Evolutionary conservation across 192 early-diverging fungal species (phyloP).

Genomic region (Coemansia sp.): DNA sequence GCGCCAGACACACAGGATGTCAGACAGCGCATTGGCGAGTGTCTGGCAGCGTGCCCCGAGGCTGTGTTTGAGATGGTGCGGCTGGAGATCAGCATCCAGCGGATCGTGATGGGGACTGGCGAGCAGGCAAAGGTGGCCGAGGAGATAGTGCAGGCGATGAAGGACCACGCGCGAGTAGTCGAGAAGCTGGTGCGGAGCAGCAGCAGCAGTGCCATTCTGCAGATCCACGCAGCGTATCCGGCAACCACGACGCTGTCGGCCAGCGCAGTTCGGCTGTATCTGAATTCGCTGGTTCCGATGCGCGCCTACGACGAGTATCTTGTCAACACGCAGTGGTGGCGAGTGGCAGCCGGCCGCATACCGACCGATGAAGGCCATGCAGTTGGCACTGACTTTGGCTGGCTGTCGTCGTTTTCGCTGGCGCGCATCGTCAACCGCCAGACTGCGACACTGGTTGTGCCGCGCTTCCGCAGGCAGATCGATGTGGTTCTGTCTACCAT

Average conservation of each 20-base stretch:
- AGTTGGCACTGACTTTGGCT: constrained; percentile 28
- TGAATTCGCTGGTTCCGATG: constrained; percentile 55
- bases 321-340: constrained; percentile 56
- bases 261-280: constrained; percentile 54
- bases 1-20: constrained; percentile 29
- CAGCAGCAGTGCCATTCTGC: constrained; percentile 1
- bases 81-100: constrained; percentile 53
- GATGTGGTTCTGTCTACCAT: constrained; percentile 43
- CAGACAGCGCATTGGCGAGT: constrained; percentile 40
- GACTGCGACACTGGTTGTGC: constrained; percentile 37
- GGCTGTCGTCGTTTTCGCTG: constrained; percentile 49
- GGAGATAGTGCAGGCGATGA: constrained; percentile 36
- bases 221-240: constrained; percentile 42
- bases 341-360: constrained; percentile 3
- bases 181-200: constrained; percentile 15
- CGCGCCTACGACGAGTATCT: constrained; percentile 54
- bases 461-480: constrained; percentile 48
- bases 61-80: constrained; percentile 54
- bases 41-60: constrained; percentile 37
- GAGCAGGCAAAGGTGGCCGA: constrained; percentile 56
- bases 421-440: constrained; percentile 47
- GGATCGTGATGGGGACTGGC: constrained; percentile 48
- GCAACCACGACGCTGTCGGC: constrained; percentile 53
- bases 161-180: constrained; percentile 26
- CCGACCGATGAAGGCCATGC: constrained; percentile 14